Evolutionary conservation across 371 early-diverging fungal species (phyloP).

Genomic region (Blastocladiella emersonii): DNA sequence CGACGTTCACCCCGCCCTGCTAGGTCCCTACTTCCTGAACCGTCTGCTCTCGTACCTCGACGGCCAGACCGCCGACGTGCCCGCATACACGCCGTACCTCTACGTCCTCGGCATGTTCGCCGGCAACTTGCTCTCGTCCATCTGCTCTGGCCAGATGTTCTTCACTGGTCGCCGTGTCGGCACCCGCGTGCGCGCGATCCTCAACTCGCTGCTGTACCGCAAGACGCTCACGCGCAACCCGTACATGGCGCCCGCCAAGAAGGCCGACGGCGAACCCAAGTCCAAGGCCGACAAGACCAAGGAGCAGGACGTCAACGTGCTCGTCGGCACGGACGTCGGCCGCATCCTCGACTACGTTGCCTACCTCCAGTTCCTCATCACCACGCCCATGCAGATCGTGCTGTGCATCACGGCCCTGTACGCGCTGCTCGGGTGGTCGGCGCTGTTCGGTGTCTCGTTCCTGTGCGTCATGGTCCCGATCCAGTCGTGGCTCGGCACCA

Average conservation of each 20-base stretch:
- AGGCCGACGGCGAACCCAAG: neutral
- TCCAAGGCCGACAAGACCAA: neutral
- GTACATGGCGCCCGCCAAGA: neutral
- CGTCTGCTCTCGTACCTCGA: neutral
- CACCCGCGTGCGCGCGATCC: slow-evolving; percentile 6
- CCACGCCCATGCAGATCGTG: neutral
- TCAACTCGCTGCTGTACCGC: slow-evolving; percentile 5
- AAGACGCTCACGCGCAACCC: slow-evolving; percentile 1
- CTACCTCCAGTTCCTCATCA: neutral
- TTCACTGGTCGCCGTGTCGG: slow-evolving; percentile 10
- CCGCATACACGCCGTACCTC: neutral
- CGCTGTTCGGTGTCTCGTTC: neutral
- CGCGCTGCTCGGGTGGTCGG: neutral
- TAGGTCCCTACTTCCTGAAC: neutral
- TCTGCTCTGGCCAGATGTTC: slow-evolving; percentile 8
- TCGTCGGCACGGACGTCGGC: neutral
- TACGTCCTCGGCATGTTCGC: neutral
- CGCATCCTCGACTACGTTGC: neutral
- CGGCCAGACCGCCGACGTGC: neutral
- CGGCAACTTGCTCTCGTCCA: neutral
- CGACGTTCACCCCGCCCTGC: no score
- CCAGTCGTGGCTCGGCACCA: neutral
- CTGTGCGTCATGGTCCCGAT: neutral
- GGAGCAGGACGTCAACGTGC: neutral
- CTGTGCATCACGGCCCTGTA: neutral